phyloP scores from a whole-genome alignment of 2,329 filamentous ascomycete species.

The Pseudonectria buxi region DNA sequence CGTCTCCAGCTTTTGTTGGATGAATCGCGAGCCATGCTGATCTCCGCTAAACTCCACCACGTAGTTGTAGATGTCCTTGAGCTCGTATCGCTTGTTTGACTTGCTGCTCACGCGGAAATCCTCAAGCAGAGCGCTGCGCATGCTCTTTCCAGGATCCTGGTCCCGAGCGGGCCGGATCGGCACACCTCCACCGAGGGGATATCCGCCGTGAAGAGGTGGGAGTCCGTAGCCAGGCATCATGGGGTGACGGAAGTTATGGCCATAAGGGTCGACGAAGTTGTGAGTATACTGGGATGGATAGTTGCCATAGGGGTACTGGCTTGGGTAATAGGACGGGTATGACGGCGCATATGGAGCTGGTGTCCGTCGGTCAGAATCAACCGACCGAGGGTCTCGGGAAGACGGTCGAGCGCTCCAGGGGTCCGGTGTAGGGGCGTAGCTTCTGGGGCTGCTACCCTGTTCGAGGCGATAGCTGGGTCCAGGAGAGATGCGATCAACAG shows the following conservation, averaged over 20 bases:
- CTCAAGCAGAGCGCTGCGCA: constrained; percentile 67
- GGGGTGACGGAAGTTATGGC: constrained; percentile 27
- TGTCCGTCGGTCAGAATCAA: constrained; percentile 34
- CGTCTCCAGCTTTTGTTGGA: constrained; percentile 84
- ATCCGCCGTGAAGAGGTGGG: constrained; percentile 26
- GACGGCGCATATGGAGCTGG: constrained; percentile 24
- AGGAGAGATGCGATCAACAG: constrained; percentile 34
- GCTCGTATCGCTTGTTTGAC: constrained; percentile 65
- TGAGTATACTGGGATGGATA: constrained; percentile 29
- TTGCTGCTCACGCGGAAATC: constrained; percentile 74
- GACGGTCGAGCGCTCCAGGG: constrained; percentile 32
- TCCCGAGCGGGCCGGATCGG: constrained; percentile 39
- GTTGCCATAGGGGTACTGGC: constrained; percentile 22
- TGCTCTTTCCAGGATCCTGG: constrained; percentile 51
- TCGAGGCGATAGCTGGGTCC: constrained; percentile 24
- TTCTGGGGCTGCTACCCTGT: constrained; percentile 17
- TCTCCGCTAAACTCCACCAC: constrained; percentile 94
- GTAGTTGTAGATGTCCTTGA: constrained; percentile 83
- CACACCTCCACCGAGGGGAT: constrained; percentile 22
- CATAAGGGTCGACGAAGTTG: constrained; percentile 32
- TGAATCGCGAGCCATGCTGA: constrained; percentile 91
- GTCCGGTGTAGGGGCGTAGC: constrained; percentile 27
- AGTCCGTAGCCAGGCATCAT: constrained; percentile 29
- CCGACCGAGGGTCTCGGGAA: constrained; percentile 27
- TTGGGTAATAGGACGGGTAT: constrained; percentile 27